Evolutionary conservation across 495 filamentous ascomycete genomes (phyloP), one percentile per base, ranked within the genome.

Genomic region (Talaromyces adpressus): DNA sequence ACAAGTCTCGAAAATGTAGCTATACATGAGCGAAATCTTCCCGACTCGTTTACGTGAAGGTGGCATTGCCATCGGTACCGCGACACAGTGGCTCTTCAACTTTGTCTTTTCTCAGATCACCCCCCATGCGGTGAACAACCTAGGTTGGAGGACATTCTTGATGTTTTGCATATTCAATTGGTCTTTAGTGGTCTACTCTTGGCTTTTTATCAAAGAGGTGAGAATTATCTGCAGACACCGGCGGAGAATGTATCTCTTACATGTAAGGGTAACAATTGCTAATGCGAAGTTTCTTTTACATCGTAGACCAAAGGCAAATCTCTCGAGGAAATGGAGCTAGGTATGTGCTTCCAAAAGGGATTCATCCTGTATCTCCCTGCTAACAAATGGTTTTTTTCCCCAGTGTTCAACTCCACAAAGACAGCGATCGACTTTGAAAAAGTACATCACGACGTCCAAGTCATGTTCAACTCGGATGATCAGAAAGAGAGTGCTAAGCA

Each of bases 1-100:
- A 39, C 14, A 39, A 23, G 39, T 6, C 22, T 23, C 11, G 6
- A 52, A 9, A 41, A 34, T 6, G 23, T 25, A 62, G 64, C 57
- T 61, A 18, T 41, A 47, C 25, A 11, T 6, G 3, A 8, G 23
- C 22, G 72, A 76, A 63, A 82, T 81, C 58, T 83, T 83, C 68
- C 76, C 81, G 1, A 73, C 76, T 0, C 74, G 79, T 2, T 80
- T 83, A 18, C 72, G 80, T 49, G 79, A 76, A 63, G 65, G 78
- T 4, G 79, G 79, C 20, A 73, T 80, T 2, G 79, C 76, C 1
- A 65, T 71, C 18, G 69, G 75, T 3, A 72, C 73, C 1, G 75
- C 77, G n/a, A 74, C 75, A 0, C 79, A 83, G 53, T 84, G 81
- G 82, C 67, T 81, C 1, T 81, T 77, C 59, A 81, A 79, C 56